These are phyloP conservation scores for Vanderwaltozyma polyspora DNA, from an alignment of 805 yeast genomes.

Conservation along the genomic window DNA sequence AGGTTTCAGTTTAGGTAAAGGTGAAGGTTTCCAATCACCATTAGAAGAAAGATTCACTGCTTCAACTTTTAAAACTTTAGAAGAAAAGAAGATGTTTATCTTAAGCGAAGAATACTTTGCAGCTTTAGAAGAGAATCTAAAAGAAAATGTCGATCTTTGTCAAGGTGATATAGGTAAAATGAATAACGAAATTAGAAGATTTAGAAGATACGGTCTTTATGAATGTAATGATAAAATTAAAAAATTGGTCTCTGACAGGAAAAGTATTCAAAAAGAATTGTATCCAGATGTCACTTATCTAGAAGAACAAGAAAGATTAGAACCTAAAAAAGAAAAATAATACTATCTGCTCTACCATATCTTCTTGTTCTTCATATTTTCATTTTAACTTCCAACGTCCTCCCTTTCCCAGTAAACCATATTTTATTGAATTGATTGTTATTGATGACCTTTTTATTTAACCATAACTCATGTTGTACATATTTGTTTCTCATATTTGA, in stretches of 20 bases:
- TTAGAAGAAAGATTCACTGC: slow-evolving; percentile 29
- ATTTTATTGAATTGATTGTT: no score
- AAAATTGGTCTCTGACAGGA: slow-evolving; percentile 19
- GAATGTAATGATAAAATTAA: slow-evolving; percentile 31
- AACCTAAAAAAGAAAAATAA: slow-evolving; percentile 3
- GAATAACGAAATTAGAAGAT: slow-evolving; percentile 40
- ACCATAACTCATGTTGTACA: no score
- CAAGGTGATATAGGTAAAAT: slow-evolving; percentile 29
- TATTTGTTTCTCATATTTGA: no score
- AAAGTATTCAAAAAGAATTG: slow-evolving; percentile 15
- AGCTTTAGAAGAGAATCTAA: slow-evolving; percentile 40
- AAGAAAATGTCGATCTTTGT: slow-evolving; percentile 26
- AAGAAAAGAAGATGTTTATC: slow-evolving; percentile 36
- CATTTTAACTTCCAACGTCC: no score
- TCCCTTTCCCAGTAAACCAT: no score
- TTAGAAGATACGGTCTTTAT: slow-evolving; percentile 56
- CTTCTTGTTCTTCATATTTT: no score
- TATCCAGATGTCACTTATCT: slow-evolving; percentile 3
- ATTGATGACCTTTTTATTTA: no score
- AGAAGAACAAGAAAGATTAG: slow-evolving; percentile 9
- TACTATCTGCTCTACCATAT: neutral
- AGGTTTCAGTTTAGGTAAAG: slow-evolving; percentile 54
- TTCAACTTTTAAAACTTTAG: slow-evolving; percentile 30
- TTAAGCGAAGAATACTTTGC: slow-evolving; percentile 46
- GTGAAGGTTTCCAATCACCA: slow-evolving; percentile 76